Evolutionary conservation across 257 asterid species (phyloP).

Genomic region (Rehmannia glutinosa): DNA sequence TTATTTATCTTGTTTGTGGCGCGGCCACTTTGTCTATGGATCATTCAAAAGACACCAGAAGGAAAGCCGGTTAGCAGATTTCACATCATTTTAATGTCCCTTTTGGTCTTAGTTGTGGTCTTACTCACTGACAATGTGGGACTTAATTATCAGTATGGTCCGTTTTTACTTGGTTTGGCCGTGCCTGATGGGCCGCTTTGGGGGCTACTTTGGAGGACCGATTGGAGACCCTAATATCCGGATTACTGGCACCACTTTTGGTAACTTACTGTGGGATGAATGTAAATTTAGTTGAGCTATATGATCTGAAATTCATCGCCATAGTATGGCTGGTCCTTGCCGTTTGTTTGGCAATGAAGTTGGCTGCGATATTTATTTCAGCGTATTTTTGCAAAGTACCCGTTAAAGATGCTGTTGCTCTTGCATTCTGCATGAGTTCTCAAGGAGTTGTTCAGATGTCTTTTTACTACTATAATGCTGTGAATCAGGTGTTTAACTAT

Average conservation of each 20-base stretch:
- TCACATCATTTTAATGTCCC: constrained; percentile 39
- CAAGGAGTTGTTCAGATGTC: constrained; percentile 89
- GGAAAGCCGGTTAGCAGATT: constrained; percentile 55
- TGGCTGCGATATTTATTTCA: constrained; percentile 36
- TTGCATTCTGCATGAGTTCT: constrained; percentile 60
- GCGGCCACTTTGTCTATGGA: constrained; percentile 52
- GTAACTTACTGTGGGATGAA: constrained; percentile 72
- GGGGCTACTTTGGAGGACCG: constrained; percentile 76
- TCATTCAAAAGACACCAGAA: constrained; percentile 67
- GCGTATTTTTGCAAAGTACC: constrained; percentile 70
- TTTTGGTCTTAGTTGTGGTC: constrained; percentile 49
- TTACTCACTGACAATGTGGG: constrained; percentile 64
- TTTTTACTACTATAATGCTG: constrained; percentile 39
- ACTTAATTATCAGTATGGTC: constrained; percentile 64
- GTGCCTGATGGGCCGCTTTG: constrained; percentile 94
- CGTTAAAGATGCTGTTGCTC: constrained; percentile 62
- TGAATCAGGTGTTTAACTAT: constrained; percentile 40
- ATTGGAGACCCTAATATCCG: constrained; percentile 60
- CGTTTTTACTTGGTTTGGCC: constrained; percentile 67
- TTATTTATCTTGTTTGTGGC: constrained; percentile 41
- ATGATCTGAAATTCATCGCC: constrained; percentile 39
- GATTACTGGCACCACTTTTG: constrained; percentile 68
- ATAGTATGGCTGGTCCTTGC: constrained; percentile 28
- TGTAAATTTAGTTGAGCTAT: constrained; percentile 47
- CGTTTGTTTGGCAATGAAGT: constrained; percentile 32